phyloP scores from a whole-genome alignment of 495 filamentous ascomycete species.

The Podospora comata region DNA sequence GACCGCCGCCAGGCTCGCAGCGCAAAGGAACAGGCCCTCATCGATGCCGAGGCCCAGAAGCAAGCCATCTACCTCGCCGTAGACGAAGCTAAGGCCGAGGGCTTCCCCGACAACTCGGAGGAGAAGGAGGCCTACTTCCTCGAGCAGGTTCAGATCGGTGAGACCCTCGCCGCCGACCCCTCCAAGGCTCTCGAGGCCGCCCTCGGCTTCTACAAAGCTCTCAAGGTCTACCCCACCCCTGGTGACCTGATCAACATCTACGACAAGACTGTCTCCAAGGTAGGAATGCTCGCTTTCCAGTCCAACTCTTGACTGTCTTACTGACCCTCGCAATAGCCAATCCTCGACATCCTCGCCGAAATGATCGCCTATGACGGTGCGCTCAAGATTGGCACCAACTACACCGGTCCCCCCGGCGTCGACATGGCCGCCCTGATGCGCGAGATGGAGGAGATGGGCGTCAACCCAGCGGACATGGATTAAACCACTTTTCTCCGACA shows the following conservation, averaged over 20 bases:
- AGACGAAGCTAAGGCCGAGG: constrained; percentile 77
- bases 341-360: constrained; percentile 91
- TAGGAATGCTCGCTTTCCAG: constrained; percentile 29
- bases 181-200: constrained; percentile 77
- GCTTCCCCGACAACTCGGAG: constrained; percentile 85
- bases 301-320: constrained; percentile 8
- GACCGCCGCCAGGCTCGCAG: constrained; percentile 70
- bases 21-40: constrained; percentile 74
- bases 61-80: constrained; percentile 68
- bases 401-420: constrained; percentile 34
- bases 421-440: constrained; percentile 38
- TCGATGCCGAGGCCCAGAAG: constrained; percentile 63
- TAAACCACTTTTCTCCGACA: constrained; percentile 23
- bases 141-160: constrained; percentile 84
- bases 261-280: constrained; percentile 95
- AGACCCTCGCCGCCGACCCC: constrained; percentile 64
- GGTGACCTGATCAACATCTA: constrained; percentile 92
- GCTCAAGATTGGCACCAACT: constrained; percentile 59
- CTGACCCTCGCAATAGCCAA: constrained; percentile 51
- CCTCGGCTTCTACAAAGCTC: constrained; percentile 91
- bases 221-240: constrained; percentile 96
- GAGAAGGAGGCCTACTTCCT: constrained; percentile 86
- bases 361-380: constrained; percentile 90
- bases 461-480: constrained; percentile 30
- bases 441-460: constrained; percentile 35